Base-by-base conservation (phyloP, 2,329 filamentous ascomycete genomes). In the Sphaerulina vaccinii region DNA sequence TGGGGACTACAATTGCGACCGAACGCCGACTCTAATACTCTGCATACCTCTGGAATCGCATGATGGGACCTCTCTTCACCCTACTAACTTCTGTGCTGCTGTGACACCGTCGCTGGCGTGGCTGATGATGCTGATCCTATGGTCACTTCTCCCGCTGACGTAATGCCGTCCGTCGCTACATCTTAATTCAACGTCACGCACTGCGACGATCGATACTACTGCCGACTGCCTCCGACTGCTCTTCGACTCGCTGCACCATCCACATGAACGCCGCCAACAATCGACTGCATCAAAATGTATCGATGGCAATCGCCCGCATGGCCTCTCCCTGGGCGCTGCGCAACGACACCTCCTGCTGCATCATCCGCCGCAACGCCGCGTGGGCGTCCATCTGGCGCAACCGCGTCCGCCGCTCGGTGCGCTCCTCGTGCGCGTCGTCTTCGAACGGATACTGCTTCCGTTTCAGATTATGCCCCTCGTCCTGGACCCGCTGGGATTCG, bases 271-370 rank as follows among this genome's bases (percentile, higher is more conserved):
- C 35, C 35, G 35, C 35, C 10, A 38, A n/a, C 16, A 38, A 38
- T 38, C 35, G 35, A 38, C 35, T 38, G 16, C 15, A 38, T 38
- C 6, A 15, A 18, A 38, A 38, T n/a, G 11, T n/a, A 8, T 15
- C 35, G 11, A 38, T 38, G 6, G 16, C 35, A 38, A 51, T 47
- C 7, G 49, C 49, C 19, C 47, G 13, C 16, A 51, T 35, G 10
- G 49, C 49, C 32, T 38, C 24, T n/a, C 29, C 42, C 32, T 51
- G 33, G 6, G 33, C 42, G 27, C 49, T 51, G 10, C 49, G 49
- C 16, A 51, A 47, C 24, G 32, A 37, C 15, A 47, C 49, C 49
- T 51, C 32, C 16, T 19, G 19, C 49, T 23, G 15, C 23, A 51
- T 51, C 18, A 51, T 51, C 40, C 29, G 42, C 41, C 32, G 23